Evolutionary conservation across 306 rosid species (phyloP), one percentile per base, ranked within the genome.

Genomic region (Prunus salicina): DNA sequence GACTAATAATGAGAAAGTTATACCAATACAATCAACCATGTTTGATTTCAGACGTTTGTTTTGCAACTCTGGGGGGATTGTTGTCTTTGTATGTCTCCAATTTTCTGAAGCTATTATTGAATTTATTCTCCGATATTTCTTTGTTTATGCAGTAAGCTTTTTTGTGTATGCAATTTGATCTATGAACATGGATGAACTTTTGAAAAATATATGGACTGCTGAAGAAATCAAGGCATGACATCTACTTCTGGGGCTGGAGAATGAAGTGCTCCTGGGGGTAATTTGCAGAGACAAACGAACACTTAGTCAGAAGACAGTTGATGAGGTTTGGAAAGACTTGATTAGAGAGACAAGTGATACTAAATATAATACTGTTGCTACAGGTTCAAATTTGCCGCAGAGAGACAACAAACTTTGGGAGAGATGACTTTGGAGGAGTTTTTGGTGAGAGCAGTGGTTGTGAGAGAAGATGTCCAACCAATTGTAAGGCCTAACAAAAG

Each of bases 181-280:
- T 0, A 92, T 95, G 99, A 95, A 95, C 86, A 95, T 91, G 99
- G 99, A 95, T 81, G 99, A 95, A 71, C 91, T 91, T 64, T 81
- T 95, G 83, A 92, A 91, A 72, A 95, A 86, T 69, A 91, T 92
- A 71, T 89, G 97, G 97, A 89, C 89, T 56, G 97, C 90, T 61
- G 99, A 95, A 78, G 99, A 95, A 77, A n/a, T n/a, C 93, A 92
- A 38, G 89, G 81, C 12, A 2, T 88, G 78, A 51, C 89, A 43
- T 73, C 86, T 74, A 64, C 80, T 34, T 62, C 63, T 72, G 73
- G 76, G 22, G 79, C 70, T 4, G 87, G 82, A 57, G 84, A 27
- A 10, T 85, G 83, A 50, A 82, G 34, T 45, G 77, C 60, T 56
- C 52, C 53, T 6, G 77, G 64, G 69, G 91, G 83, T 24, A 85